A percentile compares a stretch with the other conserved stretches of the same genome.
Evolutionary conservation across 2,329 filamentous ascomycete genomes (phyloP).

Genomic region (Xylaria hypoxylon): DNA sequence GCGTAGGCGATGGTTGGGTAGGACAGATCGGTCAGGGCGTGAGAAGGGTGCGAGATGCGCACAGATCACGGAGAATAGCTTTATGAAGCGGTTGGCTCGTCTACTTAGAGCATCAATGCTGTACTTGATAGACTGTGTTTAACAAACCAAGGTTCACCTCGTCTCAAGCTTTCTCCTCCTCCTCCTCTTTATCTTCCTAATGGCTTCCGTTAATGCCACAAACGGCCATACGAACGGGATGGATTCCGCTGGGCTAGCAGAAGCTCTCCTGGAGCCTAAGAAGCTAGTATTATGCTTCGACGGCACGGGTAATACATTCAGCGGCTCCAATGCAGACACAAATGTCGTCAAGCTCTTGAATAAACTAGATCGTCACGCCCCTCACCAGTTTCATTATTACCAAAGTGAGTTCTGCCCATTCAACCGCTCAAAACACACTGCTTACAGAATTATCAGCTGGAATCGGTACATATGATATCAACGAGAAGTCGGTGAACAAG

Average conservation of each 20-base stretch:
- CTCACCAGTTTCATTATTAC: constrained; percentile 62
- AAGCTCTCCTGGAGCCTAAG: constrained; percentile 32
- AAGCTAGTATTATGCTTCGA: constrained; percentile 63
- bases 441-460: constrained; percentile 52
- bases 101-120: background rate
- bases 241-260: background rate
- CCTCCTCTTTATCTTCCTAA: background rate
- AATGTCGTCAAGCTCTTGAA: constrained; percentile 65
- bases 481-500: constrained; percentile 57
- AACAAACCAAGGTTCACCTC: background rate
- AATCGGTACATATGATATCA: constrained; percentile 62
- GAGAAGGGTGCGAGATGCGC: background rate
- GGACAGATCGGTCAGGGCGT: constrained; percentile 8
- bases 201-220: constrained; percentile 15
- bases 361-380: constrained; percentile 59
- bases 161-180: background rate
- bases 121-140: constrained; percentile 13
- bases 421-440: background rate
- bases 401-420: constrained; percentile 53
- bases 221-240: constrained; percentile 23
- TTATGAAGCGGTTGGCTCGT: constrained; percentile 7
- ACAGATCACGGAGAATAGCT: constrained; percentile 11
- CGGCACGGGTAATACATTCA: constrained; percentile 61
- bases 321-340: constrained; percentile 61
- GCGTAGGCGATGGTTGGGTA: constrained; percentile 1